Evolutionary conservation across 148 eudicot genomes (phyloP).

Genomic region (Arctostaphylos glauca): DNA sequence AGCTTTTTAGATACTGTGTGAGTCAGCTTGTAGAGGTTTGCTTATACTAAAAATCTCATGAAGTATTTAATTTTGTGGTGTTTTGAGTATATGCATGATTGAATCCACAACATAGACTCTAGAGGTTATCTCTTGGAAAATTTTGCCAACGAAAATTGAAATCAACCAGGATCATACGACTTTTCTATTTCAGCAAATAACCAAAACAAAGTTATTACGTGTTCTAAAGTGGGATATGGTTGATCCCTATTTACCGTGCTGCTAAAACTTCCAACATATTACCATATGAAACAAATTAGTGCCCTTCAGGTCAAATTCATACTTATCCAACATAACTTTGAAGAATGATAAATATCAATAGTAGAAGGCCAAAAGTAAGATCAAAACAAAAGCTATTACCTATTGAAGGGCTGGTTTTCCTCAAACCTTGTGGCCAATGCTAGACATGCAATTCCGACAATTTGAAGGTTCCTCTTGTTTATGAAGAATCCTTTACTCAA

Average conservation of each 20-base stretch:
- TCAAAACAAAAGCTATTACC: constrained; percentile 32
- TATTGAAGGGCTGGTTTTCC: constrained; percentile 90
- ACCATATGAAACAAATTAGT: background rate
- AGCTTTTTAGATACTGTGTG: background rate
- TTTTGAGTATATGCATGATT: background rate
- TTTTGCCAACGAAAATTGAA: background rate
- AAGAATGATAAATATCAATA: background rate
- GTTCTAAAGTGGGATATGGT: background rate
- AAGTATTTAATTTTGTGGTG: background rate
- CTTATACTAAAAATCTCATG: background rate
- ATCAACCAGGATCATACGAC: background rate
- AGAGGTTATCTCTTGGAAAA: background rate
- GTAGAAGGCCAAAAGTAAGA: background rate
- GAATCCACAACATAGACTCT: background rate
- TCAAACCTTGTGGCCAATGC: constrained; percentile 88
- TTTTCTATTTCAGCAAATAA: background rate
- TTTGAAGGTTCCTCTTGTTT: constrained; percentile 63
- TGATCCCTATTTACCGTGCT: background rate
- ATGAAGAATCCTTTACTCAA: constrained; percentile 80
- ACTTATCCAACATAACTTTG: background rate
- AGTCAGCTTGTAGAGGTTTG: background rate
- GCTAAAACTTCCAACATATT: background rate
- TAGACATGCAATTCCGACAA: constrained; percentile 89
- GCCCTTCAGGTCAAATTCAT: background rate
- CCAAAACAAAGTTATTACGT: background rate